A percentile compares a stretch with the other conserved stretches of the same genome.
phyloP scores from a whole-genome alignment of 129 eudicot genomes.

The Mikania micrantha region DNA sequence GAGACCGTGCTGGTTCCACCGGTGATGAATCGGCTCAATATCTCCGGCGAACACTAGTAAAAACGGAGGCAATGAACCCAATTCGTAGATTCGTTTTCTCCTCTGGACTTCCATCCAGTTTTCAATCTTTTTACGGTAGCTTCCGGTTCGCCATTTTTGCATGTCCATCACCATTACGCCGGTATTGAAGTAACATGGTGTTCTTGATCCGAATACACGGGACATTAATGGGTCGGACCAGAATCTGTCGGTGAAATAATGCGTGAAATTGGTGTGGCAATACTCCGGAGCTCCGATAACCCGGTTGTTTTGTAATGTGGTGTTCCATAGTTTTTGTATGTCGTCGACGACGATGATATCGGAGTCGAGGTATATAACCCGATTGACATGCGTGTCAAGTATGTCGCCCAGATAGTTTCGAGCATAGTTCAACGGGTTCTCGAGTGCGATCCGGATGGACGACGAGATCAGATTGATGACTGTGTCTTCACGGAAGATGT shows the following conservation, averaged over 20 bases:
- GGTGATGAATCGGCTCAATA: constrained; percentile 69
- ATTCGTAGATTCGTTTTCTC: constrained; percentile 59
- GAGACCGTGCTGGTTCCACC: constrained; percentile 94
- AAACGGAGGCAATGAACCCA: constrained; percentile 87
- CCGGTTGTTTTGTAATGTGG: constrained; percentile 23
- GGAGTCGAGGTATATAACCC: constrained; percentile 87
- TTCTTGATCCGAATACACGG: constrained; percentile 35
- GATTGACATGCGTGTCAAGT: constrained; percentile 67
- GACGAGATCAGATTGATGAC: constrained; percentile 72
- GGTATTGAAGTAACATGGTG: constrained; percentile 87
- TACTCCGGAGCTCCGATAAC: constrained; percentile 94
- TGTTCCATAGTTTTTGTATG: constrained; percentile 65
- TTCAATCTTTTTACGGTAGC: constrained; percentile 49
- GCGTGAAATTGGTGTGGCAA: constrained; percentile 82
- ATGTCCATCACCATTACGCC: constrained; percentile 98
- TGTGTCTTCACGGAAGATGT: constrained; percentile 74
- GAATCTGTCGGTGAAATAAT: constrained; percentile 63
- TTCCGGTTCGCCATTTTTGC: constrained; percentile 55
- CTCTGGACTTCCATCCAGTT: constrained; percentile 90
- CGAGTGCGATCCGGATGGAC: constrained; percentile 64
- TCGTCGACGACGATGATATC: constrained; percentile 80
- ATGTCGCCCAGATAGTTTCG: constrained; percentile 85
- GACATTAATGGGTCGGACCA: constrained; percentile 74
- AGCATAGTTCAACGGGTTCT: constrained; percentile 92
- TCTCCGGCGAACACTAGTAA: constrained; percentile 66